phyloP scores from a whole-genome alignment of 2,329 filamentous ascomycete species.

The Pyrenochaeta sp. region DNA sequence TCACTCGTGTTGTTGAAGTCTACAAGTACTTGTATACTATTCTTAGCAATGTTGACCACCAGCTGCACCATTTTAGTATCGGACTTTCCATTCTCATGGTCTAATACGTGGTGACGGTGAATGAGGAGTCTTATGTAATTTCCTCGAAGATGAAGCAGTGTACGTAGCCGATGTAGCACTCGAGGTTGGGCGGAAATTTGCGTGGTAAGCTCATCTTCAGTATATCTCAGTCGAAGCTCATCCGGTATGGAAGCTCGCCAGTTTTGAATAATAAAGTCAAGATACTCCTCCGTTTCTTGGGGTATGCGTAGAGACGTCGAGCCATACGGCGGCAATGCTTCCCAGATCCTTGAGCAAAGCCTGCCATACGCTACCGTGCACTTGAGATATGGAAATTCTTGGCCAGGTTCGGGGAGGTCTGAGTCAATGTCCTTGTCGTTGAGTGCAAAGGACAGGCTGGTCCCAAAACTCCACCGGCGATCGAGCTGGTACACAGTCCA shows the following conservation, averaged over 20 bases:
- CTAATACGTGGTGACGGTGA: slow-evolving; percentile 32
- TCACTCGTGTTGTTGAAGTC: slow-evolving; percentile 28
- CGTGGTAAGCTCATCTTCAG: slow-evolving; percentile 12
- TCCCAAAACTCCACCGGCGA: slow-evolving; percentile 32
- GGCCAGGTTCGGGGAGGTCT: slow-evolving; percentile 26
- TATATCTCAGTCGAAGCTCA: slow-evolving; percentile 23
- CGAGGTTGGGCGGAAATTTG: slow-evolving; percentile 15
- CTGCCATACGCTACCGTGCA: slow-evolving; percentile 26
- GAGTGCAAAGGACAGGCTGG: slow-evolving; percentile 27
- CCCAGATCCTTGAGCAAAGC: slow-evolving; percentile 31
- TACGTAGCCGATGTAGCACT: slow-evolving; percentile 20
- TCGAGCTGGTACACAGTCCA: slow-evolving; percentile 32
- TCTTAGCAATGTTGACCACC: slow-evolving; percentile 26
- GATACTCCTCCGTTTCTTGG: slow-evolving; percentile 30
- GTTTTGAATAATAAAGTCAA: slow-evolving; percentile 30
- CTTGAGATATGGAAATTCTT: slow-evolving; percentile 25
- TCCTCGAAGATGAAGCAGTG: slow-evolving; percentile 25
- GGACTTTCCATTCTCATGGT: slow-evolving; percentile 19
- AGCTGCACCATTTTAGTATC: slow-evolving; percentile 18
- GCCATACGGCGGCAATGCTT: slow-evolving; percentile 27
- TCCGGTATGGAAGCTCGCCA: slow-evolving; percentile 25
- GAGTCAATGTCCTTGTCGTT: slow-evolving; percentile 29
- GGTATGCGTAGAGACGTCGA: slow-evolving; percentile 23
- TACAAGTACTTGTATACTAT: slow-evolving; percentile 28
- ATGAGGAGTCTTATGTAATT: slow-evolving; percentile 28